These are phyloP conservation scores for Aureobasidium lini DNA, from an alignment of 2,329 filamentous ascomycete genomes.

Conservation along the genomic window DNA sequence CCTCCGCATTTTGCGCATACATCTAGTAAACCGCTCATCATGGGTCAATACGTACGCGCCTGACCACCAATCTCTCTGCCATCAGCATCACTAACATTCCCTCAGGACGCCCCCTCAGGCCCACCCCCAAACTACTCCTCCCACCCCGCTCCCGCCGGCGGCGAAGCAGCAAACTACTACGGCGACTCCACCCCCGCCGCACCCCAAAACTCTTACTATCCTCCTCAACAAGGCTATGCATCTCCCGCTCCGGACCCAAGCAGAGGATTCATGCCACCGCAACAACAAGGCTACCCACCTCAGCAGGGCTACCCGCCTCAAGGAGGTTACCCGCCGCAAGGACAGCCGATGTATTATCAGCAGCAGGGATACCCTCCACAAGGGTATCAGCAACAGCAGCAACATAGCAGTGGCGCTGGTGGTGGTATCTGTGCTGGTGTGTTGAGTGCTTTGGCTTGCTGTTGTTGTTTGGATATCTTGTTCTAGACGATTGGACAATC, in stretches of 20 bases:
- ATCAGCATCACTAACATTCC: not conserved
- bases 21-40: not conserved
- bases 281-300: not conserved
- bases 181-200: conserved; percentile 12
- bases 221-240: conserved; percentile 15
- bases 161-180: conserved; percentile 11
- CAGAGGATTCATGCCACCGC: conserved; percentile 17
- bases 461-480: conserved; percentile 43
- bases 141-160: conserved; percentile 14
- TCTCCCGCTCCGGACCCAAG: conserved; percentile 15
- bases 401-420: conserved; percentile 20
- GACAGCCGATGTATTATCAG: conserved; percentile 31
- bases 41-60: conserved; percentile 10
- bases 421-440: conserved; percentile 40
- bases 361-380: conserved; percentile 31
- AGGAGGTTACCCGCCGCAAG: conserved; percentile 22
- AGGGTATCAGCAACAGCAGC: conserved; percentile 29
- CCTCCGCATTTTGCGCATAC: not conserved
- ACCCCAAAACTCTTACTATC: conserved; percentile 16
- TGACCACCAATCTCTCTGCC: not conserved
- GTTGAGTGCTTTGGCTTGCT: conserved; percentile 40
- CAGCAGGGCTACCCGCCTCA: conserved; percentile 10
- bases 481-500: conserved; percentile 20
- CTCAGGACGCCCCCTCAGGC: conserved; percentile 17
- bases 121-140: conserved; percentile 21